These are phyloP conservation scores for Chlamydomonas eustigma DNA, from an alignment of 139 green algal genomes.

Conservation along the genomic window DNA sequence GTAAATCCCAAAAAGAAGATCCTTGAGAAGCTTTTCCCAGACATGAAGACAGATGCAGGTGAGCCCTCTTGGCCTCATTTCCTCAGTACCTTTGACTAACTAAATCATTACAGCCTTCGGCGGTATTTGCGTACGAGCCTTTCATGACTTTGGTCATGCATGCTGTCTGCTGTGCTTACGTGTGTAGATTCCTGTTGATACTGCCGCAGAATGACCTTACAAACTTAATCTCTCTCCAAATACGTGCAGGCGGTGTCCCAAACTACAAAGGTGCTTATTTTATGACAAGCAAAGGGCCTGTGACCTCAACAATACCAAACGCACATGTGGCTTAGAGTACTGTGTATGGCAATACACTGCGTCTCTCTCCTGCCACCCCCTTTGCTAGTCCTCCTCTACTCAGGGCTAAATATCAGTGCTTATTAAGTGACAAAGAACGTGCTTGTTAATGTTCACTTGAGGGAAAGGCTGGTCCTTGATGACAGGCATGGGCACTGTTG, in stretches of 20 bases:
- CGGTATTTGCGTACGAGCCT: not conserved
- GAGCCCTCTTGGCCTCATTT: constrained; percentile 8
- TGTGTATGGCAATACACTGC: not conserved
- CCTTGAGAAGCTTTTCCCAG: constrained; percentile 71
- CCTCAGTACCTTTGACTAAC: not conserved
- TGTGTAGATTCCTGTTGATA: not conserved
- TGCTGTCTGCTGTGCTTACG: not conserved
- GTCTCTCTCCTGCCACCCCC: no score
- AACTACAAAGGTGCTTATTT: constrained; percentile 74
- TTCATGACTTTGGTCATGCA: not conserved
- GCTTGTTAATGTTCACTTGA: no score
- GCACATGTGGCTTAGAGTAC: constrained; percentile 37
- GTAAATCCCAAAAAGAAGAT: constrained; percentile 91
- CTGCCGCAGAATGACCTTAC: no score
- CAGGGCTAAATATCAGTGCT: no score
- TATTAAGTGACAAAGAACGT: no score
- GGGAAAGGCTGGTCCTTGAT: no score
- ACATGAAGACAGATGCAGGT: constrained; percentile 68
- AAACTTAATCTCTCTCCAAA: no score
- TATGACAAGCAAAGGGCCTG: constrained; percentile 64
- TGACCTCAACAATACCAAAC: constrained; percentile 54
- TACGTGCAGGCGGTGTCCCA: constrained; percentile 55
- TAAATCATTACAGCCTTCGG: not conserved
- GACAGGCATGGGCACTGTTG: no score
- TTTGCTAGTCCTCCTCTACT: no score